Base-by-base conservation (phyloP, 2,329 filamentous ascomycete species). In the Bimuria novae-zelandiae region DNA sequence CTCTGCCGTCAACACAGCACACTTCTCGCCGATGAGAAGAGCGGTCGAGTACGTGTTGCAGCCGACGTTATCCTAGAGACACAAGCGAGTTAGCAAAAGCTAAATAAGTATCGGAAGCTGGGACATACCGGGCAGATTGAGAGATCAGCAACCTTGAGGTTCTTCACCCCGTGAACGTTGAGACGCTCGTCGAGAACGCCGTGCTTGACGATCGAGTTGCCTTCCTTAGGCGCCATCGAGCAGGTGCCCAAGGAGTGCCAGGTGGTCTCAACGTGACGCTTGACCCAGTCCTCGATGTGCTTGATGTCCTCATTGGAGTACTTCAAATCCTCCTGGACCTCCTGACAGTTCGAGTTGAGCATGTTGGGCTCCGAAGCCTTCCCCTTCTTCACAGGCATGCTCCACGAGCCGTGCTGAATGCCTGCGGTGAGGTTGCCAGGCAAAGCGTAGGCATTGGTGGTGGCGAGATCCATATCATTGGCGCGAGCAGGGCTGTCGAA, bases 171-270 rank as follows among this genome's bases (percentile, higher is more conserved):
- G 68, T 91, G 87, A 3, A 92, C 88, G 61, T 90, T 91, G 51
- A 92, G 81, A 54, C 88, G 83, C 74, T 90, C 87, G 67, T 92
- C 89, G 32, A 92, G 75, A 0, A 92, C 89, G 54, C 89, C 89
- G 65, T 91, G 87, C 77, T 89, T 89, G 71, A 92, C 88, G 65
- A 92, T 89, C 64, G 83, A 86, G 77, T 91, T 92, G 54, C 89
- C 89, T 65, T 90, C 83, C 55, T 76, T 81, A 4, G 89, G 89
- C 0, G 87, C 88, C 87, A 92, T 92, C 47, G 85, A 89, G 76
- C 88, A 90, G 1, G 88, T 91, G 33, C 82, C 81, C 6, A 84
- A 77, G 16, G 76, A 74, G 77, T 90, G 87, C 87, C 88, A 89
- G 32, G 88, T 91, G 44, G 86, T 90, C 75, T 91, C 88, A 43